Conservation (phyloP, 2,329 filamentous ascomycete genomes). For the Calonectria leucothoes region DNA sequence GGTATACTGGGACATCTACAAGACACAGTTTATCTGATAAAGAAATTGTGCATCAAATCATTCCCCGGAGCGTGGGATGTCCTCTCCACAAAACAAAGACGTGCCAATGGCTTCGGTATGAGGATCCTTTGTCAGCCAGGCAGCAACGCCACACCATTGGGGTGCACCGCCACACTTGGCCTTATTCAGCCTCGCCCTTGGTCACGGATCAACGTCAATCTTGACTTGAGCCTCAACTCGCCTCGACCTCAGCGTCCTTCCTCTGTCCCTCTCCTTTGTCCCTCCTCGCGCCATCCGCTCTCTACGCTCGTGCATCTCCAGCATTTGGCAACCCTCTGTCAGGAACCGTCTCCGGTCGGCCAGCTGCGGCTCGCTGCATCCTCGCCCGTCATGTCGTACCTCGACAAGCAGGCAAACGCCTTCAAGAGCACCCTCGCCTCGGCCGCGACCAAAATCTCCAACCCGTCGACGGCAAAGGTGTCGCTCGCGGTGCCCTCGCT, state of each 20-base stretch:
- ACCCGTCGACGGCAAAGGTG: constrained; percentile 53
- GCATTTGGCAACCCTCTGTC: neutral
- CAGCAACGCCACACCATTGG: neutral
- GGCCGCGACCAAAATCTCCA: constrained; percentile 72
- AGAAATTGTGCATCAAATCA: neutral
- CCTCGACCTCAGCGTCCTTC: constrained; percentile 23
- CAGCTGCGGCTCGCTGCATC: constrained; percentile 23
- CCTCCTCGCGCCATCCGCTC: neutral
- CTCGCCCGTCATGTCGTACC: constrained; percentile 66
- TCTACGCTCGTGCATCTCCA: neutral
- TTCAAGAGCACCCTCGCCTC: constrained; percentile 72
- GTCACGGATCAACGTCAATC: constrained; percentile 39
- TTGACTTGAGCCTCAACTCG: constrained; percentile 26
- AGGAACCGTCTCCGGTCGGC: constrained; percentile 13
- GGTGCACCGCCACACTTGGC: constrained; percentile 29
- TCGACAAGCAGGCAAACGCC: constrained; percentile 73
- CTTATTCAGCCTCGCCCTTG: constrained; percentile 36
- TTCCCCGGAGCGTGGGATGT: neutral
- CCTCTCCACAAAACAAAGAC: neutral
- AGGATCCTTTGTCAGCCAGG: neutral
- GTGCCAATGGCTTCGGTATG: neutral
- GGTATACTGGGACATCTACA: neutral
- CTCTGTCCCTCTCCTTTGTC: constrained; percentile 1
- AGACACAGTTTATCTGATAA: neutral
- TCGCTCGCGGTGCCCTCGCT: constrained; percentile 68